These are phyloP conservation scores for Trypanosoma cruzi DNA, from an alignment of 208 protist species.

Conservation along the genomic window DNA sequence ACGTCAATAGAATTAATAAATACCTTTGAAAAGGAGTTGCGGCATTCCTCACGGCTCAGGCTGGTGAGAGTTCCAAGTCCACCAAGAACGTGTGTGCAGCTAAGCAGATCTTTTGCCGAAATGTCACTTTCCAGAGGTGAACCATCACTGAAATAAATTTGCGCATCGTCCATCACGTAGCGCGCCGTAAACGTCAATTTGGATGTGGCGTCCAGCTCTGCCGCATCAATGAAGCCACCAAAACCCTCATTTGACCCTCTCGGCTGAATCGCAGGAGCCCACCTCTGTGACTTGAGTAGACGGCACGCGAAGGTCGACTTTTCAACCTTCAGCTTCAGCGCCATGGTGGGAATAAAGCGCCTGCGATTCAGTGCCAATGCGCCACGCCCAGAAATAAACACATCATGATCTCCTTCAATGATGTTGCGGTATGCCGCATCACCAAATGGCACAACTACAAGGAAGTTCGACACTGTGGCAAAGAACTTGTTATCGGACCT, in stretches of 20 bases:
- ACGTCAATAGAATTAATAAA: slow-evolving; percentile 56
- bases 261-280: slow-evolving; percentile 1
- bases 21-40: slow-evolving; percentile 45
- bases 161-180: slow-evolving; percentile 47
- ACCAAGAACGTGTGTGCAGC: slow-evolving; percentile 58
- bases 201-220: background rate
- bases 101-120: slow-evolving; percentile 30
- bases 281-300: slow-evolving; percentile 20
- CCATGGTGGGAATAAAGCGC: slow-evolving; percentile 76
- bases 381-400: slow-evolving; percentile 51
- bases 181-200: slow-evolving; percentile 47
- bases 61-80: slow-evolving; percentile 69
- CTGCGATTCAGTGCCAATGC: slow-evolving; percentile 51
- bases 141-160: slow-evolving; percentile 77
- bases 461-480: slow-evolving; percentile 64
- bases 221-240: background rate
- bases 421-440: slow-evolving; percentile 78
- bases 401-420: slow-evolving; percentile 58
- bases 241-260: background rate
- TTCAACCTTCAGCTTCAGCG: slow-evolving; percentile 69
- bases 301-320: slow-evolving; percentile 57
- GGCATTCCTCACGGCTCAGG: slow-evolving; percentile 12
- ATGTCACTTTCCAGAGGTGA: slow-evolving; percentile 30
- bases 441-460: slow-evolving; percentile 82
- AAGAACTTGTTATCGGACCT: slow-evolving; percentile 51